Evolutionary conservation across 192 early-diverging fungal species (phyloP).

Genomic region (Coemansia sp.): DNA sequence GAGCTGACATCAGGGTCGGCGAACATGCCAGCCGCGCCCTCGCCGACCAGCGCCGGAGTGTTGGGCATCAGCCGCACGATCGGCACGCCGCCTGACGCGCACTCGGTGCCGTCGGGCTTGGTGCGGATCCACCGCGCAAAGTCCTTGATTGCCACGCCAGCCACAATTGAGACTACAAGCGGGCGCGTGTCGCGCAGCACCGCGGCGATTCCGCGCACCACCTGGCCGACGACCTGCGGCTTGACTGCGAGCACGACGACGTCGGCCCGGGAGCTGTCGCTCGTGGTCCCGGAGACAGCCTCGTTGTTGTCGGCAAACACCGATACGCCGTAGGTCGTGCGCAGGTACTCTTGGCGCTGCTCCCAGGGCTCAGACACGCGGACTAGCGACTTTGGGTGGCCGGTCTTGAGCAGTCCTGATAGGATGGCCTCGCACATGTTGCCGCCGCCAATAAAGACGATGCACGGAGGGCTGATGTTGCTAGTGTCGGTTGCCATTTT

Average conservation of each 20-base stretch:
- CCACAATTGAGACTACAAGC: conserved; percentile 87
- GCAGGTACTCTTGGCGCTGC: conserved; percentile 65
- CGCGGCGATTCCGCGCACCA: conserved; percentile 62
- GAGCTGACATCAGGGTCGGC: conserved; percentile 64
- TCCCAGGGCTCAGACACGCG: conserved; percentile 81
- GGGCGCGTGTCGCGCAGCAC: conserved; percentile 62
- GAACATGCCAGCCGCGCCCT: conserved; percentile 88
- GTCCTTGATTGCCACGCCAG: conserved; percentile 79
- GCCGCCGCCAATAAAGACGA: conserved; percentile 88
- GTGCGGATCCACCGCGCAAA: conserved; percentile 73
- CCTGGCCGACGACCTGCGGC: conserved; percentile 81
- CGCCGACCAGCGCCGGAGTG: conserved; percentile 86
- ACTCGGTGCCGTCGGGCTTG: conserved; percentile 10
- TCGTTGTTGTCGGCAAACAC: conserved; percentile 65
- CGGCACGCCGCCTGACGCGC: conserved; percentile 23
- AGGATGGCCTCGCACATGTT: conserved; percentile 96
- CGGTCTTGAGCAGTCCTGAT: conserved; percentile 80
- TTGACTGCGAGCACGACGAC: conserved; percentile 90
- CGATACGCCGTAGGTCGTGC: conserved; percentile 64
- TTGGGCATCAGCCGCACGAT: conserved; percentile 94
- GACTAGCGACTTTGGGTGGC: conserved; percentile 69
- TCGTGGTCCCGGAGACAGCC: conserved; percentile 57
- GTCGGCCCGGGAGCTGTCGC: conserved; percentile 33
- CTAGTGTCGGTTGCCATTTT: conserved; percentile 4
- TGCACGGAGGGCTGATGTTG: conserved; percentile 15